These are phyloP conservation scores for Rhododendron griersonianum DNA, from an alignment of 148 eudicot genomes.

Conservation along the genomic window DNA sequence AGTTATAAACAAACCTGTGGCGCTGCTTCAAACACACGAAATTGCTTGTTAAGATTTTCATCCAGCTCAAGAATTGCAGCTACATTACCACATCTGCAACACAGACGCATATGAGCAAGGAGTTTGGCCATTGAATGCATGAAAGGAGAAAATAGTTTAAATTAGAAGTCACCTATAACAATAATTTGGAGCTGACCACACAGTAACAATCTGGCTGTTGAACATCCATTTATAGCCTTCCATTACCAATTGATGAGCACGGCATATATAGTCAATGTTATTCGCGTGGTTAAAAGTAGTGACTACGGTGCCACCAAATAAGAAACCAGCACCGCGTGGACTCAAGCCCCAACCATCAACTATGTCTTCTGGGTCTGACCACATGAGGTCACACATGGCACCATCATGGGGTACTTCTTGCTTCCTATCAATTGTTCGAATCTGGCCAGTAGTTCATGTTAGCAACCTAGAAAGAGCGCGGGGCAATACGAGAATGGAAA, in stretches of 20 bases:
- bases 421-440: conserved; percentile 83
- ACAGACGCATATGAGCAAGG: background rate
- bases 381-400: conserved; percentile 94
- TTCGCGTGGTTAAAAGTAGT: conserved; percentile 70
- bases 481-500: background rate
- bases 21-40: conserved; percentile 93
- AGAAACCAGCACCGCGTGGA: conserved; percentile 95
- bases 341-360: conserved; percentile 93
- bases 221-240: conserved; percentile 98
- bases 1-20: conserved; percentile 64
- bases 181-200: conserved; percentile 98
- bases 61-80: conserved; percentile 97
- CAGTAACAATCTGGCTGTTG: conserved; percentile 82
- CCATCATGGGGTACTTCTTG: conserved; percentile 98
- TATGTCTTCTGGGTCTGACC: conserved; percentile 94
- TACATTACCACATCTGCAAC: conserved; percentile 87
- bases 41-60: conserved; percentile 71
- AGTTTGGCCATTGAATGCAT: background rate
- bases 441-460: conserved; percentile 40
- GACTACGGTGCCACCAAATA: conserved; percentile 76
- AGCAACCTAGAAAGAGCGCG: background rate
- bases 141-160: background rate
- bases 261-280: conserved; percentile 79
- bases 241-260: conserved; percentile 96
- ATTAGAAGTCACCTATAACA: conserved; percentile 62